Conservation (phyloP, 106 monocot genomes). For the Vanilla planifolia region DNA sequence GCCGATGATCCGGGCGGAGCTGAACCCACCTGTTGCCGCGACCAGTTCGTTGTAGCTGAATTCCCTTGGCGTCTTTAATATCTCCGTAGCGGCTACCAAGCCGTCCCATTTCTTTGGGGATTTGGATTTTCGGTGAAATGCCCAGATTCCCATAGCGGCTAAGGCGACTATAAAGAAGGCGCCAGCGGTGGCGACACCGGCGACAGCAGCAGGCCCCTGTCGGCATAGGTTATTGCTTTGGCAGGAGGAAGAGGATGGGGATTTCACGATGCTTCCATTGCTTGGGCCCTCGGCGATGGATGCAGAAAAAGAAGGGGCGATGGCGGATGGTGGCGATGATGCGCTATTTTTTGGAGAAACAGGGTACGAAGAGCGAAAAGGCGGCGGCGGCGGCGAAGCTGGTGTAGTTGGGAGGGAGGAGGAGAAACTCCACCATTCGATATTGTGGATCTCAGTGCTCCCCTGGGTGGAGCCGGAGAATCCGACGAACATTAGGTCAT, state of each 20-base stretch:
- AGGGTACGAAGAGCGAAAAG: constrained; percentile 1
- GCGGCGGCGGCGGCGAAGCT: background rate
- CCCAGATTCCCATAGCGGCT: constrained; percentile 55
- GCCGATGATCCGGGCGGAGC: constrained; percentile 64
- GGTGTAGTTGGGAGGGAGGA: constrained; percentile 22
- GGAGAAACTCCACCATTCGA: constrained; percentile 95
- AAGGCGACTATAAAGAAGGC: constrained; percentile 59
- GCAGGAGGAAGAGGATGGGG: constrained; percentile 26
- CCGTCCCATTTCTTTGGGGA: constrained; percentile 20
- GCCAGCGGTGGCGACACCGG: constrained; percentile 74
- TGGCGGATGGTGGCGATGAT: background rate
- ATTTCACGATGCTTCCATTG: constrained; percentile 7
- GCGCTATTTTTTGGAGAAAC: background rate
- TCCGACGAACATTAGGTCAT: constrained; percentile 68
- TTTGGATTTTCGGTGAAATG: constrained; percentile 21
- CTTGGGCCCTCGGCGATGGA: constrained; percentile 29
- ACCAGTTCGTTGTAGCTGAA: constrained; percentile 80
- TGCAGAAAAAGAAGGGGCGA: constrained; percentile 16
- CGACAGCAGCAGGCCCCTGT: constrained; percentile 62
- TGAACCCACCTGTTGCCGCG: constrained; percentile 58
- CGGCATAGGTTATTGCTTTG: constrained; percentile 46
- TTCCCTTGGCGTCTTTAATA: constrained; percentile 57
- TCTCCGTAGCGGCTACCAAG: constrained; percentile 34
- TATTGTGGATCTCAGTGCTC: constrained; percentile 85
- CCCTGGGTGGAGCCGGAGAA: constrained; percentile 96